These are phyloP conservation scores for Amphicarpaea edgeworthii DNA, from an alignment of 306 rosid species.

Conservation along the genomic window DNA sequence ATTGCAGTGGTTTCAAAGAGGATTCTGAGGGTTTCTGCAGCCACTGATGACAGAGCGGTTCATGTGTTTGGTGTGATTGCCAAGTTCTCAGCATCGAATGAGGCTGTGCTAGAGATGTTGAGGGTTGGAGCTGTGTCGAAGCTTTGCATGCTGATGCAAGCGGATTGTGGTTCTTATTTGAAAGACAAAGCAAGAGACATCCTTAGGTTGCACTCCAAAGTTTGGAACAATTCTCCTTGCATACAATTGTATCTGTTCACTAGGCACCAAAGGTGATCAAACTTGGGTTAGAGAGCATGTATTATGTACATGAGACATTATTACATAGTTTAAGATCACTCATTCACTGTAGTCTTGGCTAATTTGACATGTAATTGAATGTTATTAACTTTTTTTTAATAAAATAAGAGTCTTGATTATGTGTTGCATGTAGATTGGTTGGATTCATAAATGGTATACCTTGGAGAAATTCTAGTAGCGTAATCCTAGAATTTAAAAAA, in stretches of 20 bases:
- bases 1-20: conserved; percentile 72
- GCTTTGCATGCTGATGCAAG: conserved; percentile 89
- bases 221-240: conserved; percentile 82
- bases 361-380: background rate
- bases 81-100: conserved; percentile 52
- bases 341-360: too few relatives aligned
- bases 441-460: background rate
- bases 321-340: too few relatives aligned
- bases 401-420: background rate
- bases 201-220: conserved; percentile 67
- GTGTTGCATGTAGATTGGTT: background rate
- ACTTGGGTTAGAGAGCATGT: too few relatives aligned
- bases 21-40: conserved; percentile 70
- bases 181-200: conserved; percentile 70
- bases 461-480: background rate
- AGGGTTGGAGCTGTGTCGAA: conserved; percentile 79
- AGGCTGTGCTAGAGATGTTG: conserved; percentile 73
- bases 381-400: background rate
- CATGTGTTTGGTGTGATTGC: conserved; percentile 60
- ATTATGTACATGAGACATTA: too few relatives aligned
- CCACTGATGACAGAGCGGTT: conserved; percentile 63
- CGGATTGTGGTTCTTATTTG: conserved; percentile 61
- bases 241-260: conserved; percentile 69
- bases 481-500: background rate
- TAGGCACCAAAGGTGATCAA: conserved; percentile 59